Evolutionary conservation across 441 rosid species (phyloP).

Genomic region (Viola pubescens): DNA sequence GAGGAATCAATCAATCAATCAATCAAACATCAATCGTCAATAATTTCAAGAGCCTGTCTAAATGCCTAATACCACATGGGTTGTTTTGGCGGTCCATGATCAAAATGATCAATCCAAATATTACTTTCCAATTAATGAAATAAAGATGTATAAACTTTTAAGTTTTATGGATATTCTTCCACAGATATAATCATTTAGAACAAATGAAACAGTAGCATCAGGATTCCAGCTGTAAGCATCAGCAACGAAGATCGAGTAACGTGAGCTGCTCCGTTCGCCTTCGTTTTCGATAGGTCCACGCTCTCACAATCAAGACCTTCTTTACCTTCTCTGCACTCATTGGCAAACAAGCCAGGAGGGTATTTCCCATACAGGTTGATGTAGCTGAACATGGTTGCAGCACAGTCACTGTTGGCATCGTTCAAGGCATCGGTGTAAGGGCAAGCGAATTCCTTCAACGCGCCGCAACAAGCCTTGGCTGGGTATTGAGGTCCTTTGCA

Average conservation of each 20-base stretch:
- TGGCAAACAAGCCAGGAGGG: conserved; percentile 67
- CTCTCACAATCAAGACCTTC: conserved; percentile 44
- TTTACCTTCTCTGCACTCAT: conserved; percentile 45
- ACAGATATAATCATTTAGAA: conserved; percentile 2
- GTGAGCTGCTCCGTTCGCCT: neutral
- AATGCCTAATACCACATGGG: no score
- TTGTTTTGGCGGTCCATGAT: no score
- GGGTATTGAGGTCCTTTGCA: conserved; percentile 69
- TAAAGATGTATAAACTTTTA: neutral
- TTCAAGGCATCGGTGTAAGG: conserved; percentile 41
- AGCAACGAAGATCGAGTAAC: conserved; percentile 7
- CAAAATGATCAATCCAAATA: no score
- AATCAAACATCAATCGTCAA: no score
- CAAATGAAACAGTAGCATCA: conserved; percentile 15
- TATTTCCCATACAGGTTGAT: conserved; percentile 63
- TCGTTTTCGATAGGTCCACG: neutral
- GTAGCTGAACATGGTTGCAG: conserved; percentile 70
- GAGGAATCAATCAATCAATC: no score
- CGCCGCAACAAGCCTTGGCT: conserved; percentile 39
- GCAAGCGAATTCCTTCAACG: conserved; percentile 64
- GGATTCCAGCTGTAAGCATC: conserved; percentile 15
- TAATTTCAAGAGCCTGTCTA: no score
- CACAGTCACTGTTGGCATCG: conserved; percentile 46
- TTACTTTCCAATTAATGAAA: neutral
- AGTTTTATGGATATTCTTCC: neutral